Conservation (phyloP, 164 flowering plant genomes). For the Paratinospora sagittata region DNA sequence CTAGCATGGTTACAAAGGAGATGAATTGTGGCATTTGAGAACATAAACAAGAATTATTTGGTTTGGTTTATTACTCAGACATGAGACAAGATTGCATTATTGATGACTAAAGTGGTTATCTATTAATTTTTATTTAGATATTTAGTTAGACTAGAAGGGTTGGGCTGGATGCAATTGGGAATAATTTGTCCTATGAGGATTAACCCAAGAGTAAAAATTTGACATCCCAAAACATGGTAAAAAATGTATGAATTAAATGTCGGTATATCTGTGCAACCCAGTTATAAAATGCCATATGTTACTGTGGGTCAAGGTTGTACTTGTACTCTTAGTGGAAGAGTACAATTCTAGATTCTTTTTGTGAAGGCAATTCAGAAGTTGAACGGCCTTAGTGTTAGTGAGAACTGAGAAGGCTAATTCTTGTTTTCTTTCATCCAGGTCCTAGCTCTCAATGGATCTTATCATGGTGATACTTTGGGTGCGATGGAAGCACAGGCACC, state of each 20-base stretch:
- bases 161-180: no score
- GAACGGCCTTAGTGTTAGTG: no score
- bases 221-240: no score
- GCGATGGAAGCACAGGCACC: conserved; percentile 99
- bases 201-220: no score
- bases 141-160: no score
- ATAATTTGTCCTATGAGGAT: no score
- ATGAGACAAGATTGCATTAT: no score
- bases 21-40: not conserved
- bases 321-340: not conserved
- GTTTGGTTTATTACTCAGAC: not conserved
- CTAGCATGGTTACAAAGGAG: not conserved
- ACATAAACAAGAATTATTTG: not conserved
- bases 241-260: no score
- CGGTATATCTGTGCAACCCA: no score
- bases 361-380: not conserved
- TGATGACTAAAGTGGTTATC: no score
- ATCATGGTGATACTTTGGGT: conserved; percentile 98
- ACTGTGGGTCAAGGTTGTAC: not conserved
- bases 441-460: conserved; percentile 85
- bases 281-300: no score
- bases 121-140: no score
- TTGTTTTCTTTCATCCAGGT: conserved; percentile 41
- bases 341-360: not conserved
- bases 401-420: not conserved